A percentile compares a stretch with the other conserved stretches of the same genome.
Evolutionary conservation across 768 basidiomycete species (phyloP).

Genomic region (Dacryopinax spathularia): DNA sequence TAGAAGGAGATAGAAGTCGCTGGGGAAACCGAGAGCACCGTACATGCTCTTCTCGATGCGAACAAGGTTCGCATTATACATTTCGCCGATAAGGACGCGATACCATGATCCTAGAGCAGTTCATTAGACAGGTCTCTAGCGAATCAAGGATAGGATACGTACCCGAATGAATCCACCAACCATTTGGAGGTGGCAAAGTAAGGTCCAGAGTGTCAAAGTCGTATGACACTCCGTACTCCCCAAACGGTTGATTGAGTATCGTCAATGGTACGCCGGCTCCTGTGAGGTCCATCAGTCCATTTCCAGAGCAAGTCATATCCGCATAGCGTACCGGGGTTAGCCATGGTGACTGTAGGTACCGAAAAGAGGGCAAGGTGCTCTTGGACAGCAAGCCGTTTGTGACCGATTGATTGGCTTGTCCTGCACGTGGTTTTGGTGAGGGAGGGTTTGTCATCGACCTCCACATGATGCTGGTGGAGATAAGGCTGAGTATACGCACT

Average conservation of each 20-base stretch:
- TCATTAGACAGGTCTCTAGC: background rate
- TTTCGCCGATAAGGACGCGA: background rate
- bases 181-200: background rate
- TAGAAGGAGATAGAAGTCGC: background rate
- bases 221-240: background rate
- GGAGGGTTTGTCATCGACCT: no score
- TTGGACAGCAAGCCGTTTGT: no score
- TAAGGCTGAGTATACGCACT: no score
- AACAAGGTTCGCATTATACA: background rate
- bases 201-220: background rate
- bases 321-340: no score
- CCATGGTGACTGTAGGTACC: no score
- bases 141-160: background rate
- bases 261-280: no score
- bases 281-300: no score
- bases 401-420: no score
- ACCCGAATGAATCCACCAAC: background rate
- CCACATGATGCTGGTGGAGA: no score
- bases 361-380: no score
- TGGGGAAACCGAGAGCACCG: background rate
- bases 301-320: no score
- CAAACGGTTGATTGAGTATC: background rate
- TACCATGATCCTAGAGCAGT: background rate
- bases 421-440: no score
- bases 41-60: background rate